These are phyloP conservation scores for Verticillium zaregamsianum DNA, from an alignment of 2,329 filamentous ascomycete species.

Conservation along the genomic window DNA sequence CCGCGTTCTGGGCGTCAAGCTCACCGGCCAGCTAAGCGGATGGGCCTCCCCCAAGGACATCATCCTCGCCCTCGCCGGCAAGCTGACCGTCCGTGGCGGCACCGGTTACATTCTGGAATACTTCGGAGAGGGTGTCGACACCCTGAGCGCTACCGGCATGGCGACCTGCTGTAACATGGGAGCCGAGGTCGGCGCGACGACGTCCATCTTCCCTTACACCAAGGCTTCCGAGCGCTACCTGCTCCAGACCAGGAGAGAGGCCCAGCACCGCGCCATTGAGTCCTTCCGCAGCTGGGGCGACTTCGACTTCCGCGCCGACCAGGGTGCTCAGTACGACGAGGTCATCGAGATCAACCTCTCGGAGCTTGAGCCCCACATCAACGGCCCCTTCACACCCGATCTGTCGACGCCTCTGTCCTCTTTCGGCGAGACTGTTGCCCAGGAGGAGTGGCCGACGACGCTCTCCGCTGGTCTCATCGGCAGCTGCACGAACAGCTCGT, in stretches of 20 bases:
- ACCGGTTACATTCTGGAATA: slow-evolving; percentile 96
- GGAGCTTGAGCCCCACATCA: slow-evolving; percentile 89
- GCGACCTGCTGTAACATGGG: slow-evolving; percentile 90
- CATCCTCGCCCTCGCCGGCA: slow-evolving; percentile 83
- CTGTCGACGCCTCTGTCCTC: slow-evolving; percentile 86
- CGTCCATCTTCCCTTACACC: slow-evolving; percentile 91
- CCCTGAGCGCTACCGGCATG: slow-evolving; percentile 89
- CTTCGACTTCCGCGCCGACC: slow-evolving; percentile 64
- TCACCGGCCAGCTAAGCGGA: slow-evolving; percentile 78
- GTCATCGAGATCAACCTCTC: slow-evolving; percentile 88
- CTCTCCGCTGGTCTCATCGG: slow-evolving; percentile 93
- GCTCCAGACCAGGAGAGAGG: slow-evolving; percentile 70
- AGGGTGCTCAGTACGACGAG: slow-evolving; percentile 82
- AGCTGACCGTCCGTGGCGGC: slow-evolving; percentile 87
- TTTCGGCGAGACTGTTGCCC: slow-evolving; percentile 79
- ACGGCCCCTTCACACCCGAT: slow-evolving; percentile 95
- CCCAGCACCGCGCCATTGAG: slow-evolving; percentile 8
- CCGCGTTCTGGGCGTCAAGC: slow-evolving; percentile 78
- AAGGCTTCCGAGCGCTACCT: slow-evolving; percentile 81
- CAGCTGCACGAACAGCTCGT: slow-evolving; percentile 98
- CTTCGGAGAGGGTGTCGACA: slow-evolving; percentile 82
- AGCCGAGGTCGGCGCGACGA: slow-evolving; percentile 89
- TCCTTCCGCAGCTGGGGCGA: slow-evolving; percentile 11
- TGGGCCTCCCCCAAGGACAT: slow-evolving; percentile 97
- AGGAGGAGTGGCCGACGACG: slow-evolving; percentile 85